Conservation (phyloP, 768 basidiomycete genomes). For the Sarcodon sp. region DNA sequence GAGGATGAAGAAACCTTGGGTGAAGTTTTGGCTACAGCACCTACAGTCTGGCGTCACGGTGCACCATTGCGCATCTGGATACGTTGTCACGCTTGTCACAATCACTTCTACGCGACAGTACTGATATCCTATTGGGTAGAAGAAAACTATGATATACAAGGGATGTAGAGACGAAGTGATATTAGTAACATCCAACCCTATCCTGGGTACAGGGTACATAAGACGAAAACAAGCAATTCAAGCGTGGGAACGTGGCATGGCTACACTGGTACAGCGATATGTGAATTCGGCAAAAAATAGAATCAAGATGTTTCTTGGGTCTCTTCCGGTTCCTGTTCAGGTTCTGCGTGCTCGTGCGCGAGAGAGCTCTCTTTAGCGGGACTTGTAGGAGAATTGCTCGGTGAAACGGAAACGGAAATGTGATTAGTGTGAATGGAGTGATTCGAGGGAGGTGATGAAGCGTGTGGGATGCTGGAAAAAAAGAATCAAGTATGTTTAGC, state of each 20-base stretch:
- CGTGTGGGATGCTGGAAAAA: constrained; percentile 66
- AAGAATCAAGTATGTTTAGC: not conserved
- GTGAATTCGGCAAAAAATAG: not conserved
- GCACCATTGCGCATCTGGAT: too few species aligned
- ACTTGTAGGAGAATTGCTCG: constrained; percentile 44
- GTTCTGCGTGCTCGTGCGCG: constrained; percentile 6
- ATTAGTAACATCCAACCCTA: too few species aligned
- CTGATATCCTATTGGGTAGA: too few species aligned
- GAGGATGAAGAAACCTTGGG: not conserved
- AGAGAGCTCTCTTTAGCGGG: constrained; percentile 49
- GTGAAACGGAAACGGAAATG: constrained; percentile 50
- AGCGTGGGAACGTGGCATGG: not conserved
- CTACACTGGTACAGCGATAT: not conserved
- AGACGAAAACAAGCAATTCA: not conserved
- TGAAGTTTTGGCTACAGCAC: too few species aligned
- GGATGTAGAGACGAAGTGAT: too few species aligned
- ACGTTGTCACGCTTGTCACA: too few species aligned
- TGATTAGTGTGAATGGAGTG: constrained; percentile 3
- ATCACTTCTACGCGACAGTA: too few species aligned
- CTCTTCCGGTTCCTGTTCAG: not conserved
- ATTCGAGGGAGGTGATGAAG: constrained; percentile 47
- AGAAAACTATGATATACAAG: too few species aligned
- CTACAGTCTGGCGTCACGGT: too few species aligned
- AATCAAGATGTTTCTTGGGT: not conserved
- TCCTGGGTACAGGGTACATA: too few species aligned